Evolutionary conservation across 2,329 filamentous ascomycete species (phyloP).

Genomic region (Fusarium odoratissimum): DNA sequence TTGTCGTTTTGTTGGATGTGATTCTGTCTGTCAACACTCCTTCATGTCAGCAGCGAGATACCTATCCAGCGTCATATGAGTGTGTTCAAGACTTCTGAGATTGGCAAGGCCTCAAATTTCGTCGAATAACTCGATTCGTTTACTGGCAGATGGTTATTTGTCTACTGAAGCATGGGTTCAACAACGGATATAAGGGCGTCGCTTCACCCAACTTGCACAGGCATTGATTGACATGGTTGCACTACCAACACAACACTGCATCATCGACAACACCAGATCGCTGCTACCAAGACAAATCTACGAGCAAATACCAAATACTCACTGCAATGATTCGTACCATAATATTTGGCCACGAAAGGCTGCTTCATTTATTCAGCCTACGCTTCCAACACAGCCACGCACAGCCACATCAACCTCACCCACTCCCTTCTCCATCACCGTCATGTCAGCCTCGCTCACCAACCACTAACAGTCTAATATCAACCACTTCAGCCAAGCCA

Average conservation of each 20-base stretch:
- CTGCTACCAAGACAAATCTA: not conserved
- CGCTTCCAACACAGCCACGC: slow-evolving; percentile 22
- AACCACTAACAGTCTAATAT: slow-evolving; percentile 11
- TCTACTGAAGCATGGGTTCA: not conserved
- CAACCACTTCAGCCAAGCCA: slow-evolving; percentile 35
- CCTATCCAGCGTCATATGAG: not conserved
- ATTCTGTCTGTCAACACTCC: not conserved
- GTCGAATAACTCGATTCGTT: not conserved
- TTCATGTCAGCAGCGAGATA: not conserved
- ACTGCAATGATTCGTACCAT: too few relatives aligned
- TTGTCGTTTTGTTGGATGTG: not conserved
- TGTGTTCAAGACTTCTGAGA: not conserved
- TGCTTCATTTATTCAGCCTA: not conserved
- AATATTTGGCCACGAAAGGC: not conserved
- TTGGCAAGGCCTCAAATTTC: fast-evolving
- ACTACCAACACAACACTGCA: not conserved
- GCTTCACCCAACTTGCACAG: not conserved
- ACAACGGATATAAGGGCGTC: not conserved
- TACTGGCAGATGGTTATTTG: not conserved
- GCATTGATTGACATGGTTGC: not conserved
- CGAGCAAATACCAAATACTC: not conserved
- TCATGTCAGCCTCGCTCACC: slow-evolving; percentile 25
- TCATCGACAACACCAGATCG: not conserved
- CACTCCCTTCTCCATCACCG: slow-evolving; percentile 29
- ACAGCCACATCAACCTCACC: slow-evolving; percentile 39